Conservation (phyloP, 176 grass and related monocot species). For the Saccharum officinarum region DNA sequence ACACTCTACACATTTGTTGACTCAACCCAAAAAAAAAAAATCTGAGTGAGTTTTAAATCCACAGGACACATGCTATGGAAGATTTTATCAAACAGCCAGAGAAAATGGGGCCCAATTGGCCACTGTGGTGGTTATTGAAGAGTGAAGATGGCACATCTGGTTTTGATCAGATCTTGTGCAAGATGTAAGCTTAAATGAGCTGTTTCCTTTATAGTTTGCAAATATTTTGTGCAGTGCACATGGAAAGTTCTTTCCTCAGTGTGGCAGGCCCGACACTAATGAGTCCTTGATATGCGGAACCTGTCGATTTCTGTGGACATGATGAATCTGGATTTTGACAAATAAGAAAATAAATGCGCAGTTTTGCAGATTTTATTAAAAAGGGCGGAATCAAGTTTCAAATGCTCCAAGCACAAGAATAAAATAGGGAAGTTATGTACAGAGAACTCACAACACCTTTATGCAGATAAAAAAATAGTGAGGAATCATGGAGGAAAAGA, state of each 20-base stretch:
- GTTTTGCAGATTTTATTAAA: neutral
- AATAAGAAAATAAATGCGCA: neutral
- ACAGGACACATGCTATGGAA: neutral
- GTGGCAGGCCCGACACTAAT: neutral
- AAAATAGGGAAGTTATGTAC: neutral
- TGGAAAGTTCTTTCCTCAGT: neutral
- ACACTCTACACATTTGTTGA: neutral
- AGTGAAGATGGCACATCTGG: neutral
- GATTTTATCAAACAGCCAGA: neutral
- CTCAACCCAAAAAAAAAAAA: neutral
- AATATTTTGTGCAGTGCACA: neutral
- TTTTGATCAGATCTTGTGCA: neutral
- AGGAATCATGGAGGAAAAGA: neutral
- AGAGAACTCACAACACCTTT: neutral
- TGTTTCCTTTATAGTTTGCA: neutral
- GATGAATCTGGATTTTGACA: neutral
- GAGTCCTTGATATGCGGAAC: neutral
- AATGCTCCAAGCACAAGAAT: neutral
- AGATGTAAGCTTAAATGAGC: neutral
- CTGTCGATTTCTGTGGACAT: neutral
- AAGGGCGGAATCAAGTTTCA: neutral
- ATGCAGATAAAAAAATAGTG: constrained; percentile 15
- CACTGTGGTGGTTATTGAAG: neutral
- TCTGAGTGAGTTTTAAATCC: neutral
- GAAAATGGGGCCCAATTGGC: neutral